A percentile compares a stretch with the other conserved stretches of the same genome.
These are phyloP conservation scores for Aspergillus conjunctus DNA, from an alignment of 495 filamentous ascomycete genomes.

Conservation along the genomic window DNA sequence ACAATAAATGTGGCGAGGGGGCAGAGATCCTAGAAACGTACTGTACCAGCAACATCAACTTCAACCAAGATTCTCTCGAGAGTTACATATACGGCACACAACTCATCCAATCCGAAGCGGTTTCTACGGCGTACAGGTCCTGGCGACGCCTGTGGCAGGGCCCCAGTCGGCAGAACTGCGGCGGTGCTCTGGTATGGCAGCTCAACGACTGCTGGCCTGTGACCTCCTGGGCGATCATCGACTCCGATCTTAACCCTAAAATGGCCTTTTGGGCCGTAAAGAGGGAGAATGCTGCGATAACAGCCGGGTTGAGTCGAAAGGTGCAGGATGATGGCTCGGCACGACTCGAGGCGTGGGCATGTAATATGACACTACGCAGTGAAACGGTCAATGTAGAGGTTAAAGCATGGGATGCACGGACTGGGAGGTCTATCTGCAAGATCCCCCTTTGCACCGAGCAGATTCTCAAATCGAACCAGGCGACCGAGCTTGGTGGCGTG, in stretches of 20 bases:
- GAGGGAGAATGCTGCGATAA: neutral
- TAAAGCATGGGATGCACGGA: slow-evolving; percentile 5
- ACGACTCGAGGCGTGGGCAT: slow-evolving; percentile 4
- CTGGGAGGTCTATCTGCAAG: neutral
- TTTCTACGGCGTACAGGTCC: neutral
- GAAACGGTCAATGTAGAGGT: neutral
- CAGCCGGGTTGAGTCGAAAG: neutral
- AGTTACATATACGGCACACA: neutral
- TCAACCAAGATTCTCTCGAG: neutral
- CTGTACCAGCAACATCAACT: neutral
- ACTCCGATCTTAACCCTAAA: neutral
- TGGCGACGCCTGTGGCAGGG: neutral
- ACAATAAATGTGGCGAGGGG: neutral
- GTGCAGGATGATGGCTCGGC: neutral
- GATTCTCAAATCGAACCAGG: neutral
- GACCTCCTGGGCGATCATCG: neutral
- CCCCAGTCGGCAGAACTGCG: neutral
- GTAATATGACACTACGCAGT: slow-evolving; percentile 2
- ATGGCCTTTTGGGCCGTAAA: slow-evolving; percentile 1
- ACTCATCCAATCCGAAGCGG: neutral
- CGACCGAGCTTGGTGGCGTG: neutral
- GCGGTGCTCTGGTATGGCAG: neutral
- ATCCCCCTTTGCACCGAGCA: neutral
- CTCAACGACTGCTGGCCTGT: slow-evolving; percentile 4
- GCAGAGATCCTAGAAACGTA: neutral